Evolutionary conservation across 2,329 filamentous ascomycete species (phyloP).

Genomic region (Colletotrichum navitas): DNA sequence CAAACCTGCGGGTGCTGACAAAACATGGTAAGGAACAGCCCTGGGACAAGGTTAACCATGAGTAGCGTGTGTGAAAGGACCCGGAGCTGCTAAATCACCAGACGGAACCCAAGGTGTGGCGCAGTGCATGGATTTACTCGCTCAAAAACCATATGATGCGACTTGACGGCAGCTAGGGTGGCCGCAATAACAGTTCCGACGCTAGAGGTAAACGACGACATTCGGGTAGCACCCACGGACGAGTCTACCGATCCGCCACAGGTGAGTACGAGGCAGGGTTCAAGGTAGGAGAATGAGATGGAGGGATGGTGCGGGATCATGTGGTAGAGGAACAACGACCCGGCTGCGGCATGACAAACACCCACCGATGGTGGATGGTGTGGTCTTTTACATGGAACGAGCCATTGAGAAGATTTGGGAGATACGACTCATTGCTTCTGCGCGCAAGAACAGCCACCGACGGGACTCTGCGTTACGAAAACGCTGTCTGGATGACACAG

Average conservation of each 20-base stretch:
- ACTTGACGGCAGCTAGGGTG: neutral
- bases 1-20: neutral
- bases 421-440: neutral
- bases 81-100: neutral
- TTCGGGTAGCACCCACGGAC: neutral
- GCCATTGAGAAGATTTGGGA: neutral
- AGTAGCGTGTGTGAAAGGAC: neutral
- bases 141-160: neutral
- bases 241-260: slow-evolving; percentile 4
- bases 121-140: neutral
- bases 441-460: neutral
- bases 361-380: neutral
- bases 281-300: neutral
- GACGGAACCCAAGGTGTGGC: neutral
- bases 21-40: neutral
- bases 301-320: neutral
- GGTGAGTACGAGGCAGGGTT: slow-evolving; percentile 20
- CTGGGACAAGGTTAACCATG: neutral
- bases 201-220: slow-evolving; percentile 15
- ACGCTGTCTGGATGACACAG: neutral
- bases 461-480: neutral
- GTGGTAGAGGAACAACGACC: neutral
- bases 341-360: neutral
- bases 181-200: neutral
- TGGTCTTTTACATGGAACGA: neutral